A percentile compares a stretch with the other conserved stretches of the same genome.
phyloP scores from a whole-genome alignment of 805 yeast species.

The Ascoidea rubescens region DNA sequence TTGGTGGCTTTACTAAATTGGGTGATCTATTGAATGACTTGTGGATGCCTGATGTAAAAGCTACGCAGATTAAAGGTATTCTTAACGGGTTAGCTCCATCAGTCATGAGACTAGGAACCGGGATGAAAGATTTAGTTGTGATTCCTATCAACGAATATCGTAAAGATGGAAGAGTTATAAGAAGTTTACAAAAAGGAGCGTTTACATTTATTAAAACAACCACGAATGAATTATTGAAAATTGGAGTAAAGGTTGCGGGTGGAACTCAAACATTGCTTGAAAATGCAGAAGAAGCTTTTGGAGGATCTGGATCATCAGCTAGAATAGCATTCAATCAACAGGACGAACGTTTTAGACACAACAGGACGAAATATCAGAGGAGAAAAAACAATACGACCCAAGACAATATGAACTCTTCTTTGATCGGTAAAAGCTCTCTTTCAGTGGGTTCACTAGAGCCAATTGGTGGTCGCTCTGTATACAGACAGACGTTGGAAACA shows the following conservation, averaged over 20 bases:
- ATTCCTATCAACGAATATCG: slow-evolving; percentile 65
- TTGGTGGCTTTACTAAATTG: slow-evolving; percentile 57
- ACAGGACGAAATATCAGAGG: neutral
- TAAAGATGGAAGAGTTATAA: slow-evolving; percentile 53
- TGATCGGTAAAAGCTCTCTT: slow-evolving; percentile 3
- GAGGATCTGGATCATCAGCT: slow-evolving; percentile 55
- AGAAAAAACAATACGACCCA: neutral
- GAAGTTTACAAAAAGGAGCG: slow-evolving; percentile 68
- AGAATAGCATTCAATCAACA: slow-evolving; percentile 17
- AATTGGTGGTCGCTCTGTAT: neutral
- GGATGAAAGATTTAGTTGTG: slow-evolving; percentile 57
- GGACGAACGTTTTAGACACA: neutral
- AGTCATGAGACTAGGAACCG: slow-evolving; percentile 63
- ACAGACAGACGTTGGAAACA: slow-evolving; percentile 9
- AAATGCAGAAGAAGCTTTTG: slow-evolving; percentile 63
- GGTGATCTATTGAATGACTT: slow-evolving; percentile 40
- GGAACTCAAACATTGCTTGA: slow-evolving; percentile 80
- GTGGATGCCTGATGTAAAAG: slow-evolving; percentile 82
- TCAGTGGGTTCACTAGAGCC: neutral
- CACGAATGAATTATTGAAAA: slow-evolving; percentile 61
- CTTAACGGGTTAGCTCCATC: slow-evolving; percentile 80
- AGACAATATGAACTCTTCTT: slow-evolving; percentile 1
- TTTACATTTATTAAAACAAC: slow-evolving; percentile 62
- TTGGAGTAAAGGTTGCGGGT: slow-evolving; percentile 76
- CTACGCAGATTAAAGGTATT: slow-evolving; percentile 70